Evolutionary conservation across 1,139 yeast genomes (phyloP).

Genomic region (Debaryomyces sp.): DNA sequence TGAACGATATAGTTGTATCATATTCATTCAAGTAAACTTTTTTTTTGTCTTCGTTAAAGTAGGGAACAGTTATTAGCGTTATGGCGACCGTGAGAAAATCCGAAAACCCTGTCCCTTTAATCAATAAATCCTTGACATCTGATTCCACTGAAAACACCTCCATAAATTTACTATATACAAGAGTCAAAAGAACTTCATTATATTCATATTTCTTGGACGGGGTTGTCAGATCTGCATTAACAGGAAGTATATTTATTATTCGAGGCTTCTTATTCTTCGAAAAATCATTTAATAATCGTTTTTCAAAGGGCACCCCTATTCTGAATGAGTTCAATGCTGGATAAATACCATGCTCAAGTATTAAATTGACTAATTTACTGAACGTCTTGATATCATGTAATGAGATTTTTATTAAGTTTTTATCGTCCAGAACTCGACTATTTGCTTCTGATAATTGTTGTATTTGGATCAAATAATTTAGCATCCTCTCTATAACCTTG

Average conservation of each 20-base stretch:
- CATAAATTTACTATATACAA: conserved; percentile 37
- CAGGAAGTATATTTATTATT: conserved; percentile 20
- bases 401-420: conserved; percentile 66
- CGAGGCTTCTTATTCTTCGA: conserved; percentile 26
- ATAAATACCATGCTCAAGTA: conserved; percentile 73
- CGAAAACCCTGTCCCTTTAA: conserved; percentile 72
- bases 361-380: conserved; percentile 62
- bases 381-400: conserved; percentile 81
- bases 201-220: conserved; percentile 9
- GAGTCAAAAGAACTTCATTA: conserved; percentile 30
- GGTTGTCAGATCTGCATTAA: neutral
- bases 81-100: conserved; percentile 64
- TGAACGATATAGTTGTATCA: conserved; percentile 16
- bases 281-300: conserved; percentile 56
- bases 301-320: conserved; percentile 67
- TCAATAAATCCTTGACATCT: conserved; percentile 57
- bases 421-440: conserved; percentile 20
- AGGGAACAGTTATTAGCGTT: conserved; percentile 51
- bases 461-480: conserved; percentile 37
- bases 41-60: conserved; percentile 18
- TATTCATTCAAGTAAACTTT: conserved; percentile 15
- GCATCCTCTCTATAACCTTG: conserved; percentile 27
- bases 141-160: conserved; percentile 41
- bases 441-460: conserved; percentile 35
- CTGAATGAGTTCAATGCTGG: conserved; percentile 57